Evolutionary conservation across 2,329 filamentous ascomycete species (phyloP), one percentile per base, ranked within the genome.

Genomic region (Beauveria pseudobassiana): DNA sequence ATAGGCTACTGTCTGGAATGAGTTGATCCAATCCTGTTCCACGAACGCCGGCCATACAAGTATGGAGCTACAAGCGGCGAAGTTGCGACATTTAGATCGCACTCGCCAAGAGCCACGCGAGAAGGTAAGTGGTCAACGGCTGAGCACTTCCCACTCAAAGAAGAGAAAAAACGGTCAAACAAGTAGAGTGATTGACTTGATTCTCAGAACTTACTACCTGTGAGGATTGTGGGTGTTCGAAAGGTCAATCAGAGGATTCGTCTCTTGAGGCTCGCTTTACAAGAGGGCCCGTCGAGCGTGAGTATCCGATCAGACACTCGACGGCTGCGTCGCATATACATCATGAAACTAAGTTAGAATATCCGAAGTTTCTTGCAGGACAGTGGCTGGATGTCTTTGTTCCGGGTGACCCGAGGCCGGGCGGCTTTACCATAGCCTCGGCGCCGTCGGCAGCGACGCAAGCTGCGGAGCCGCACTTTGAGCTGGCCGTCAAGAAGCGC

Each of bases 331-430:
- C 10, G 22, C 20, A 45, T 26, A 1, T 26, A 14, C n/a, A 40
- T 9, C 26, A 6, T 16, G 10, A 28, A 6, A 8, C 38, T 60
- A 42, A 59, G 18, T 7, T 9, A 38, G 2, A 12, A 3, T 14
- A 5, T 26, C 12, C 7, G 8, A 14, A 89, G 81, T 96, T 95
- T 74, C 80, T 86, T 6, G 85, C 92, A 5, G 92, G 92, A 59
- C 92, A 96, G 78, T 96, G 91, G 90, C 81, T 96, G 61, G 92
- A 96, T 72, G 87, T 91, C 7, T 87, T 89, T 71, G 82, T 91
- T 59, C 91, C 92, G 1, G 78, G 77, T 43, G 76, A 90, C 50
- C 69, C 81, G 49, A 86, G 88, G 71, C 87, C 90, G 3, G 92
- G 92, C 40, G 92, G 92, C 62, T 96, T 96, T 78, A 96, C 91